Evolutionary conservation across 192 early-diverging fungal genomes (phyloP), one percentile per base, ranked within the genome.

Genomic region (Entomortierella parvispora): DNA sequence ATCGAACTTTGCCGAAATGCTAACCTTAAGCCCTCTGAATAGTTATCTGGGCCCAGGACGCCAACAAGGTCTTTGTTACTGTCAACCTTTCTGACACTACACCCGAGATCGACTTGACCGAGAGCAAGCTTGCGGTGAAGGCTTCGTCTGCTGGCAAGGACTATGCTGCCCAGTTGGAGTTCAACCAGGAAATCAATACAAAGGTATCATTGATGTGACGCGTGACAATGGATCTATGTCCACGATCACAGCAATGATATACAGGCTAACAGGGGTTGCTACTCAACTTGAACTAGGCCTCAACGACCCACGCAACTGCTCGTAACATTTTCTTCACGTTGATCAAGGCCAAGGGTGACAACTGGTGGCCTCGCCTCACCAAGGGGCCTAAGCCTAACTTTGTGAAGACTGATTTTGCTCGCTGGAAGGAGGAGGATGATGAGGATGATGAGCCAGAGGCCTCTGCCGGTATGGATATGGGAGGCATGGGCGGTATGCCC

Each of bases 361-460:
- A 59, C 28, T 96, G 91, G 85, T 98, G 96, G 96, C 90, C 93
- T 25, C 90, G 94, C 55, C 83, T 98, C 71, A 86, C 84, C 57
- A 90, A 94, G 84, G 87, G 83, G 17, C 75, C 62, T 31, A 70
- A 91, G 81, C 76, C 81, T 54, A 85, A 88, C 77, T 98, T 86
- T 55, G 64, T 98, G 56, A 95, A 96, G 86, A 94, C 94, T 8
- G 96, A 98, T 72, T 98, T 98, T 77, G 66, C 86, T 49, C 90
- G 82, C 69, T 98, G 94, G 94, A 92, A 86, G 82, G 95, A 97
- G 77, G 94, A 95, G 71, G 94, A 97, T 77, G 95, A 98, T n/a
- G 92, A 94, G 26, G 95, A 94, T 31, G 83, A 71, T 6, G 84
- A 80, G 3, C 54, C 62, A 8, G 82, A 79, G 25, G 49, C 34